Percentiles rank a stretch among this genome's conserved stretches.
Conservation (phyloP, 2,329 filamentous ascomycete species). For the Trichoderma polysporum region DNA sequence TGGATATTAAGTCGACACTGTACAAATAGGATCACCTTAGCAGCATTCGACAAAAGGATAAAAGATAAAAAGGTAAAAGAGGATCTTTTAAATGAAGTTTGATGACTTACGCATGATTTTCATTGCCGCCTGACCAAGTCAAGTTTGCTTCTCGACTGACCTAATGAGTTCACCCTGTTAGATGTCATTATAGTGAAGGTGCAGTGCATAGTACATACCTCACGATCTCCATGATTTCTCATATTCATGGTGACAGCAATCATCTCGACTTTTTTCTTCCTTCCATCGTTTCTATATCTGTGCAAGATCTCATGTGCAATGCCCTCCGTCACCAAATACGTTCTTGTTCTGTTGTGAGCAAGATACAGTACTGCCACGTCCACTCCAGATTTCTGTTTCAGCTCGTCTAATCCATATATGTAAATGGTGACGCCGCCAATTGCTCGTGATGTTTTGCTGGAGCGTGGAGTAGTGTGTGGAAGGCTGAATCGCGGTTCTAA, state of each 20-base stretch:
- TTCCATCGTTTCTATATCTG: slow-evolving; percentile 1
- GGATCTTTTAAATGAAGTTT: no score
- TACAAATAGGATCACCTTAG: background rate
- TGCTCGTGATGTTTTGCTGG: background rate
- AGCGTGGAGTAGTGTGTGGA: background rate
- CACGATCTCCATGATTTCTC: slow-evolving; percentile 6
- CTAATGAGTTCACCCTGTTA: background rate
- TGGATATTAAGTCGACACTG: background rate
- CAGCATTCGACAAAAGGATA: background rate
- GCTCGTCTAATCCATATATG: background rate
- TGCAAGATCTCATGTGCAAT: slow-evolving; percentile 11
- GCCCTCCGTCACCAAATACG: slow-evolving; percentile 4
- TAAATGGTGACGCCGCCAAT: background rate
- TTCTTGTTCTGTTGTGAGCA: slow-evolving; percentile 7
- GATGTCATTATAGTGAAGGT: background rate
- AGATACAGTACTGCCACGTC: background rate
- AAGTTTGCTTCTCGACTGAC: background rate
- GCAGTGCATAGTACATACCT: background rate
- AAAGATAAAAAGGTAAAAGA: no score
- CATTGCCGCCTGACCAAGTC: slow-evolving; percentile 8
- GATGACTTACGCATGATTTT: slow-evolving; percentile 7
- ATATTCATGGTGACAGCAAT: slow-evolving; percentile 7
- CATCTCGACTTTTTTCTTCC: background rate
- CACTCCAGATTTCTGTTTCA: background rate
- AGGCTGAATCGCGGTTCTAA: slow-evolving; percentile 6